Conservation (phyloP, 2,329 filamentous ascomycete genomes). For the Lachnellula suecica region DNA sequence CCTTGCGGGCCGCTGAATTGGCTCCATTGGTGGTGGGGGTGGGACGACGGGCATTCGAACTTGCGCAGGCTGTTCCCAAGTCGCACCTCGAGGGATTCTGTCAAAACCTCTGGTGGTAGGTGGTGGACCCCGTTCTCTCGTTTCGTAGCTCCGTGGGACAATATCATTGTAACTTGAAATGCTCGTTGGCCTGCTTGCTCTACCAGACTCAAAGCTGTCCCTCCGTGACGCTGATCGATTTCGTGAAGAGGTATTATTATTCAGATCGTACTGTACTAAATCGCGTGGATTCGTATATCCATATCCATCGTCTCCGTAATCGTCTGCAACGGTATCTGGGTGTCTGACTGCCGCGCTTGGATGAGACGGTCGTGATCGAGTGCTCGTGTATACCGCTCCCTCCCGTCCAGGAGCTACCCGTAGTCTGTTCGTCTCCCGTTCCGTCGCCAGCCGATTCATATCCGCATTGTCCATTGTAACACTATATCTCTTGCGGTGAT, state of each 20-base stretch:
- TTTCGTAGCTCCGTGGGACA: constrained; percentile 36
- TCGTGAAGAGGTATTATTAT: constrained; percentile 43
- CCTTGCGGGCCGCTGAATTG: constrained; percentile 24
- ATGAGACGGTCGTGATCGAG: constrained; percentile 23
- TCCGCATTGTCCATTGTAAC: constrained; percentile 52
- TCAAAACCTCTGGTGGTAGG: constrained; percentile 71
- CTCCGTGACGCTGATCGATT: constrained; percentile 44
- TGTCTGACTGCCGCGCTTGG: constrained; percentile 35
- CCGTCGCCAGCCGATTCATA: constrained; percentile 22
- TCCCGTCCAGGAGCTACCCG: constrained; percentile 22
- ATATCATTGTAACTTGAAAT: constrained; percentile 29
- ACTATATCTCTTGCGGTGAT: constrained; percentile 42
- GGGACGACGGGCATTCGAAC: constrained; percentile 46
- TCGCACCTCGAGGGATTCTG: constrained; percentile 52
- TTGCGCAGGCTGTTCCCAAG: constrained; percentile 45
- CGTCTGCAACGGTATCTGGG: constrained; percentile 41
- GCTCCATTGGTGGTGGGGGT: constrained; percentile 27
- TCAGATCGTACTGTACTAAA: constrained; percentile 60
- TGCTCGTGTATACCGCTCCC: constrained; percentile 21
- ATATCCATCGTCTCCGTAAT: constrained; percentile 59
- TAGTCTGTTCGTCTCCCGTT: constrained; percentile 21
- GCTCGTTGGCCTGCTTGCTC: constrained; percentile 28
- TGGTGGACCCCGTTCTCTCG: constrained; percentile 52
- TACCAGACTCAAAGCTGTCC: constrained; percentile 54
- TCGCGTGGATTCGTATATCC: constrained; percentile 65